Conservation (phyloP, 306 rosid genomes). For the Corylus americana region DNA sequence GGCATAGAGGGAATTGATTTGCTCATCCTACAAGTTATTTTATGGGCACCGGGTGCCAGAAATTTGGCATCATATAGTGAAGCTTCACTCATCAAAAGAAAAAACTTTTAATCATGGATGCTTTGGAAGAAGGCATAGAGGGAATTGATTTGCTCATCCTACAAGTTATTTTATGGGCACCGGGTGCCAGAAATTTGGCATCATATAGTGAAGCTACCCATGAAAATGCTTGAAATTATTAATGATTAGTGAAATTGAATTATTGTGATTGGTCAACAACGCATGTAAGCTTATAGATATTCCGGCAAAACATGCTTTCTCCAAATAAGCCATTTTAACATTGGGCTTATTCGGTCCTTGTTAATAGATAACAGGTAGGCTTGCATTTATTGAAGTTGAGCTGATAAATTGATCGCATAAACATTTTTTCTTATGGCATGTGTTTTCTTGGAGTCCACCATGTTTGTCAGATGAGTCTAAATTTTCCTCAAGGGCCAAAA, state of each 20-base stretch:
- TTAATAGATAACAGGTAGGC: not conserved
- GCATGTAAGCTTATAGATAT: not conserved
- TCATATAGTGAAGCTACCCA: not conserved
- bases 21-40: too few species aligned
- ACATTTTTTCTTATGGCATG: not conserved
- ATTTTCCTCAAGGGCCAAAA: not conserved
- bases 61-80: too few species aligned
- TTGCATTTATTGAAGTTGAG: not conserved
- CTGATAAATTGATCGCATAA: not conserved
- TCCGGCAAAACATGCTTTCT: not conserved
- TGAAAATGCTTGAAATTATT: not conserved
- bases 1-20: too few species aligned
- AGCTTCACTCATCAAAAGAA: too few species aligned
- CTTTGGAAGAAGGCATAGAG: not conserved
- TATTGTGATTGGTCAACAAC: not conserved
- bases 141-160: not conserved
- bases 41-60: too few species aligned
- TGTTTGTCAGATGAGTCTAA: not conserved
- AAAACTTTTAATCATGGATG: not conserved
- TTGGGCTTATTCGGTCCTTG: not conserved
- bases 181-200: not conserved
- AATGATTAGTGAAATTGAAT: not conserved
- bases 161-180: not conserved
- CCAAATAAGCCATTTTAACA: not conserved
- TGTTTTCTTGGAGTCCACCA: not conserved